Evolutionary conservation across 768 basidiomycete species (phyloP).

Genomic region (Lactarius pseudohatsudake): DNA sequence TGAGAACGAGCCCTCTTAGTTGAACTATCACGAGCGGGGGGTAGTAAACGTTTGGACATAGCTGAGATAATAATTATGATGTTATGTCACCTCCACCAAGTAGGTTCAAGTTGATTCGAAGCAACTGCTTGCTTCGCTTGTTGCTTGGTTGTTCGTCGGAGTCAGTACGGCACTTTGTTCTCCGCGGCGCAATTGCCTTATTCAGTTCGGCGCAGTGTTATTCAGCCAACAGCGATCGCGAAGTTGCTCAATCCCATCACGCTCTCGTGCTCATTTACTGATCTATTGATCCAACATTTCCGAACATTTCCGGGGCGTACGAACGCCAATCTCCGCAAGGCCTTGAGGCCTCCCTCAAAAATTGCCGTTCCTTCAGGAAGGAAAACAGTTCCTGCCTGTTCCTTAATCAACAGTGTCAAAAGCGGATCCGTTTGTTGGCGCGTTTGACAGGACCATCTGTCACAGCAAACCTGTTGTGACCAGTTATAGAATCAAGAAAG

Average conservation of each 20-base stretch:
- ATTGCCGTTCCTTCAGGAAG: constrained; percentile 1
- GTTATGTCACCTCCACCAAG: constrained; percentile 20
- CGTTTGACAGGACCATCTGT: constrained; percentile 25
- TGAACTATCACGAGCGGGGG: not conserved
- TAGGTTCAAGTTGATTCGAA: not conserved
- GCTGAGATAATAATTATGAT: constrained; percentile 9
- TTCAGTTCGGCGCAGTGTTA: not conserved
- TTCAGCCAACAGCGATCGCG: not conserved
- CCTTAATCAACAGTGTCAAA: constrained; percentile 23
- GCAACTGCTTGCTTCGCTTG: constrained; percentile 1
- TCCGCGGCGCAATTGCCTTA: constrained; percentile 20
- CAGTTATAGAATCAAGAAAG: constrained; percentile 4
- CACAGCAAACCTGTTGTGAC: constrained; percentile 8
- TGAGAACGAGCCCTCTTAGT: constrained; percentile 13
- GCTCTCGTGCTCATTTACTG: not conserved
- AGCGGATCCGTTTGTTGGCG: constrained; percentile 12
- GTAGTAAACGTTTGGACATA: constrained; percentile 20
- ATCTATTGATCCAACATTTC: constrained; percentile 1
- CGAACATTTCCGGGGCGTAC: not conserved
- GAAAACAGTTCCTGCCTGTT: constrained; percentile 15
- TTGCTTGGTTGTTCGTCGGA: constrained; percentile 11
- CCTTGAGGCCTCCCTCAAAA: constrained; percentile 10
- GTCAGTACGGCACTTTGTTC: constrained; percentile 18
- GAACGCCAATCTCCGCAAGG: not conserved
- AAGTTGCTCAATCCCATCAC: not conserved